Evolutionary conservation across 2,329 filamentous ascomycete genomes (phyloP), one percentile per base, ranked within the genome.

Genomic region (Cladobotryum mycophilum): DNA sequence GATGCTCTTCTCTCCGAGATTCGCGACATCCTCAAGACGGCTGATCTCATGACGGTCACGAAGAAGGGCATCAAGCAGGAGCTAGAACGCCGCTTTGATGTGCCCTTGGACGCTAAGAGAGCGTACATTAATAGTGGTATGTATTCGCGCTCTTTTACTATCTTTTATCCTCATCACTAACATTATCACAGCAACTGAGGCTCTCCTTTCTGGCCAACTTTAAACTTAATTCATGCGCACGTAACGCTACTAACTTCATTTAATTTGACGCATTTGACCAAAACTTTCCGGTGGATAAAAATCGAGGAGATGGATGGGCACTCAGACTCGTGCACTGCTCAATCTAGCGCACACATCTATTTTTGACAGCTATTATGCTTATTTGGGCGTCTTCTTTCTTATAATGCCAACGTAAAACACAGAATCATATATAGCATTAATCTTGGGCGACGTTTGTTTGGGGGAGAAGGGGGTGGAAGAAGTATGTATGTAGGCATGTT

Each of bases 31-130:
- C 75, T 99, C 55, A 81, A 85, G 60, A 95, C 87, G 12, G 91
- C 90, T 2, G 93, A 99, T 71, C 73, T 99, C 64, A 99, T 99
- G 93, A 91, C 82, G 4, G 89, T 99, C 41, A 99, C 93, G 58
- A 99, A 99, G 83, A 99, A 99, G 82, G 89, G 88, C 61, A 88
- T 99, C 70, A 97, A 97, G 79, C 73, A 81, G 59, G 93, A 99
- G 74, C 74, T 99, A 52, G 93, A 99, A 77, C 82, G 84, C 63
- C 81, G 91, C 55, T 99, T 99, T 64, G 88, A 88, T 55, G 84
- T 95, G 56, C 81, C 84, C 53, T 79, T 99, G 53, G 91, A 97
- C 66, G 76, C 84, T 48, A 95, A 89, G 79, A 86, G 91, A 70
- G 83, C 88, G 52, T 99, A 96, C 70, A 97, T 99, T 66, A 91